These are phyloP conservation scores for Glycine tomentella DNA, from an alignment of 306 rosid genomes.

Conservation along the genomic window DNA sequence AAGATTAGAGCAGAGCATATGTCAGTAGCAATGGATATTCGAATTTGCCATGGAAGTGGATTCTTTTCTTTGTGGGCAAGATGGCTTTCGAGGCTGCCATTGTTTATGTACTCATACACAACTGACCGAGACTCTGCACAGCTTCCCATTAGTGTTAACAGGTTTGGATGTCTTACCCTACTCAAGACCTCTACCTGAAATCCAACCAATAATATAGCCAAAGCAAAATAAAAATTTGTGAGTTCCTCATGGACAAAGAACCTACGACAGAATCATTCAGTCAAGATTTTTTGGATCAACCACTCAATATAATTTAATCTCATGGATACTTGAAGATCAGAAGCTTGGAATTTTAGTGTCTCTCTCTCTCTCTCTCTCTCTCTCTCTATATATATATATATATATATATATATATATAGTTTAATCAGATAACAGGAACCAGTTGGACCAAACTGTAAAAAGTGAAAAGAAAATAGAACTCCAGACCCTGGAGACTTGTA, in stretches of 20 bases:
- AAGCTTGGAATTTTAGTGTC: slow-evolving; percentile 16
- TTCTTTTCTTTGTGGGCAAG: slow-evolving; percentile 63
- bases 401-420: not conserved
- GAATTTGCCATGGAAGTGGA: slow-evolving; percentile 87
- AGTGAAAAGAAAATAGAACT: not conserved
- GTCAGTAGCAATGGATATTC: slow-evolving; percentile 71
- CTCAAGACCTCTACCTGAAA: slow-evolving; percentile 89
- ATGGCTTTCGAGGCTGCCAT: slow-evolving; percentile 83
- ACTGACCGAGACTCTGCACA: slow-evolving; percentile 83
- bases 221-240: slow-evolving; percentile 12
- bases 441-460: slow-evolving; percentile 27
- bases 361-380: too few species aligned
- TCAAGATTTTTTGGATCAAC: slow-evolving; percentile 15
- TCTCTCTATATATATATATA: too few species aligned
- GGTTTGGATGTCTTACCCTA: slow-evolving; percentile 84
- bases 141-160: slow-evolving; percentile 74
- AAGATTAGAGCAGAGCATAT: slow-evolving; percentile 88
- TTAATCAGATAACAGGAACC: slow-evolving; percentile 7
- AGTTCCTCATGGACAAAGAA: slow-evolving; percentile 33
- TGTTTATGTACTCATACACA: slow-evolving; percentile 79
- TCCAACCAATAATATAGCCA: slow-evolving; percentile 45
- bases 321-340: slow-evolving; percentile 18
- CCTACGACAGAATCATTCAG: slow-evolving; percentile 24
- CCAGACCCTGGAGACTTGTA: too few species aligned
- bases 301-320: slow-evolving; percentile 13